These are phyloP conservation scores for Leishmania mexicana DNA, from an alignment of 208 protist genomes.

Conservation along the genomic window DNA sequence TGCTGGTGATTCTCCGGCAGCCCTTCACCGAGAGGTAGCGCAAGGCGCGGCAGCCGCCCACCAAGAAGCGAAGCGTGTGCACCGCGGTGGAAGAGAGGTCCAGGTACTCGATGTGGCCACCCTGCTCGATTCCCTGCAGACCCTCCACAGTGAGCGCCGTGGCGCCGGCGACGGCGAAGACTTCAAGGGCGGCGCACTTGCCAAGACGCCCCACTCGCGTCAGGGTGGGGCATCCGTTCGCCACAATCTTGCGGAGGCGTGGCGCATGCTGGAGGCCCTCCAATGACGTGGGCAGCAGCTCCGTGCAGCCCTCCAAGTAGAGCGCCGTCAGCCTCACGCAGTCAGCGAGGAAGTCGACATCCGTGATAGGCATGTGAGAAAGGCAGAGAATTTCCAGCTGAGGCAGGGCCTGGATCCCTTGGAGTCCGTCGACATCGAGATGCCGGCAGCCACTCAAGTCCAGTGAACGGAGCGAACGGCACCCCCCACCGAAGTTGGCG, in stretches of 20 bases:
- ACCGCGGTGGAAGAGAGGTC: constrained; percentile 48
- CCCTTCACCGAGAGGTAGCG: constrained; percentile 39
- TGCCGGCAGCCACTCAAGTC: constrained; percentile 65
- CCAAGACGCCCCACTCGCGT: constrained; percentile 40
- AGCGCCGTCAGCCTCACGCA: constrained; percentile 40
- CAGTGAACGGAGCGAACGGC: constrained; percentile 34
- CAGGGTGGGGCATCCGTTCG: constrained; percentile 33
- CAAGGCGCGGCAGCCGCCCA: constrained; percentile 32
- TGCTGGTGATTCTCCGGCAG: constrained; percentile 23
- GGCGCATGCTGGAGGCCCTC: constrained; percentile 39
- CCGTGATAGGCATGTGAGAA: constrained; percentile 47
- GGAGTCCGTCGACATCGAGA: constrained; percentile 56
- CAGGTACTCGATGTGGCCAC: constrained; percentile 39
- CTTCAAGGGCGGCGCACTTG: constrained; percentile 28
- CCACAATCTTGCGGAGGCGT: constrained; percentile 38
- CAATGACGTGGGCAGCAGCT: constrained; percentile 36
- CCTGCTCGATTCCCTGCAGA: constrained; percentile 40
- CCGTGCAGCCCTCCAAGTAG: constrained; percentile 52
- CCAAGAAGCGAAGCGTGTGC: constrained; percentile 32
- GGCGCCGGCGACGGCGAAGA: constrained; percentile 40
- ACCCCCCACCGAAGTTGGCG: constrained; percentile 47
- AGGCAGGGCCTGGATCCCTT: constrained; percentile 54
- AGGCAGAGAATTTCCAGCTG: constrained; percentile 53
- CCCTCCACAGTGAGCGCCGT: constrained; percentile 32
- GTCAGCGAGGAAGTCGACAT: constrained; percentile 47